These are phyloP conservation scores for Alternaria burnsii DNA, from an alignment of 2,329 filamentous ascomycete species.

Conservation along the genomic window DNA sequence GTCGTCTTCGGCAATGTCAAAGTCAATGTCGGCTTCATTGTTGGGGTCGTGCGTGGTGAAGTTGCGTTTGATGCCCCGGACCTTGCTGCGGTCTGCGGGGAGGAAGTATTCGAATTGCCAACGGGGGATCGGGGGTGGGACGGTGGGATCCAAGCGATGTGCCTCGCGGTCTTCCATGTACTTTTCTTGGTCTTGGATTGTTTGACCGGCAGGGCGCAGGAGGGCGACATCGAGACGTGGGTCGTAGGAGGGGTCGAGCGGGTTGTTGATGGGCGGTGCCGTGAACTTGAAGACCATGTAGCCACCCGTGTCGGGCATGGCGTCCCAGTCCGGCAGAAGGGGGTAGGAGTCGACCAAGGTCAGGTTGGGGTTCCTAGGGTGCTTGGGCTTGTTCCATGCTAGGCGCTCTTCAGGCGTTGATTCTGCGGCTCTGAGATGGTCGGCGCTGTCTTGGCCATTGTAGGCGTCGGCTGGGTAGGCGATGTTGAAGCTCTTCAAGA, in stretches of 20 bases:
- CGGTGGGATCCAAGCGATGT: constrained; percentile 57
- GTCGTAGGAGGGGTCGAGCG: constrained; percentile 60
- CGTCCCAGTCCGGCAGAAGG: constrained; percentile 68
- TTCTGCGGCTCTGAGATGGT: constrained; percentile 62
- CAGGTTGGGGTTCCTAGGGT: constrained; percentile 66
- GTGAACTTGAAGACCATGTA: constrained; percentile 70
- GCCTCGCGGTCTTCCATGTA: constrained; percentile 57
- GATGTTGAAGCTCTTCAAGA: constrained; percentile 71
- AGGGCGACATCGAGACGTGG: constrained; percentile 67
- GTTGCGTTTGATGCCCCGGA: constrained; percentile 63
- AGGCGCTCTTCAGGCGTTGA: constrained; percentile 63
- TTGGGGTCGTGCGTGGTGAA: constrained; percentile 63
- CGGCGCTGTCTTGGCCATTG: constrained; percentile 70
- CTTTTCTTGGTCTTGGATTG: constrained; percentile 60
- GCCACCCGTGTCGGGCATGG: constrained; percentile 65
- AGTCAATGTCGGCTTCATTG: constrained; percentile 53
- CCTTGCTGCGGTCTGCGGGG: constrained; percentile 58
- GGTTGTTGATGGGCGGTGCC: constrained; percentile 63
- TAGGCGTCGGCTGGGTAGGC: constrained; percentile 71
- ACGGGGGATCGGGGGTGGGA: constrained; percentile 61
- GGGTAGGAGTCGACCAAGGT: constrained; percentile 68
- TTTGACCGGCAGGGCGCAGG: constrained; percentile 63
- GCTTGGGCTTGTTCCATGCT: constrained; percentile 67
- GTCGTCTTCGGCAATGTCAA: constrained; percentile 50
- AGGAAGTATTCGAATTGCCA: constrained; percentile 70